These are phyloP conservation scores for Limnanthes douglasii DNA, from an alignment of 345 rosid genomes.

Conservation along the genomic window DNA sequence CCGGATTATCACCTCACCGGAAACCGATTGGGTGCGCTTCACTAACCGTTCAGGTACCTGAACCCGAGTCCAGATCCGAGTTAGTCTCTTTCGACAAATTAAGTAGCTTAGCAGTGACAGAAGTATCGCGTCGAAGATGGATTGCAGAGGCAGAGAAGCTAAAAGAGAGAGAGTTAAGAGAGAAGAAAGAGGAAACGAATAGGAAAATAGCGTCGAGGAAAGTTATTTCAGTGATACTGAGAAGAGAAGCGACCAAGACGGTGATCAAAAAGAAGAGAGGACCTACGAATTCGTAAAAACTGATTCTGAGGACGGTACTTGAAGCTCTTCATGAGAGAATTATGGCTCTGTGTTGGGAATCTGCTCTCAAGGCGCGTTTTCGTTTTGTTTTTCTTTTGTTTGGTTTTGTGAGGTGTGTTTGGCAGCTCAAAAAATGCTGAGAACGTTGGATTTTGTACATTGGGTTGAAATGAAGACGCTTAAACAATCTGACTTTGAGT, in stretches of 20 bases:
- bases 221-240: constrained; percentile 55
- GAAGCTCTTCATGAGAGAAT: constrained; percentile 82
- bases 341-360: constrained; percentile 79
- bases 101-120: constrained; percentile 3
- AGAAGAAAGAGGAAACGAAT: constrained; percentile 38
- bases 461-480: too few relatives aligned
- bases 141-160: constrained; percentile 19
- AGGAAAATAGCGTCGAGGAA: constrained; percentile 66
- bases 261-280: constrained; percentile 71
- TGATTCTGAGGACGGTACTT: constrained; percentile 69
- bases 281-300: constrained; percentile 42
- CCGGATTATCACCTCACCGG: too few relatives aligned
- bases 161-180: constrained; percentile 28
- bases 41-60: too few relatives aligned
- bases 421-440: too few relatives aligned
- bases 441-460: too few relatives aligned
- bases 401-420: too few relatives aligned
- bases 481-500: too few relatives aligned
- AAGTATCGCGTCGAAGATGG: constrained; percentile 17
- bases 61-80: too few relatives aligned
- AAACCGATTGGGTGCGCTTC: too few relatives aligned
- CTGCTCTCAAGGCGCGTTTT: constrained; percentile 94
- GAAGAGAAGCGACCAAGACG: constrained; percentile 74
- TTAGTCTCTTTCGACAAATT: too few relatives aligned
- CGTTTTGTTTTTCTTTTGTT: too few relatives aligned